Evolutionary conservation across 805 yeast genomes (phyloP).

Genomic region (Saccharomycopsis vini): DNA sequence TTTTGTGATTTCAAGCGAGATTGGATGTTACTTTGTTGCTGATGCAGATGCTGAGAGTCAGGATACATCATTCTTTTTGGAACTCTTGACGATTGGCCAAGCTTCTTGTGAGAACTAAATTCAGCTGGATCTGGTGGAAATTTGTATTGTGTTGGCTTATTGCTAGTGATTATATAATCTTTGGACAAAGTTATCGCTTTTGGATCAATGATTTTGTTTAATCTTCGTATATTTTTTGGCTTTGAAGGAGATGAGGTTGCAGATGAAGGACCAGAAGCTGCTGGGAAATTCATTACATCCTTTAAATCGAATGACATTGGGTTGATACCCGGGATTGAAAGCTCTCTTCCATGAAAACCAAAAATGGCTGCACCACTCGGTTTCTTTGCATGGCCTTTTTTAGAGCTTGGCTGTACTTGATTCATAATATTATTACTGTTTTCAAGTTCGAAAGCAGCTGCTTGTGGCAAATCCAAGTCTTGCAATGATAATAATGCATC

Average conservation of each 20-base stretch:
- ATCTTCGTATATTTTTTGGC: slow-evolving; percentile 4
- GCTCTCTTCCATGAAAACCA: slow-evolving; percentile 60
- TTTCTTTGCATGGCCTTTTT: slow-evolving; percentile 43
- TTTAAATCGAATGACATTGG: slow-evolving; percentile 17
- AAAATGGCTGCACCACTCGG: slow-evolving; percentile 76
- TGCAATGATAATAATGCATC: slow-evolving; percentile 12
- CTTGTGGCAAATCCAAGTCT: slow-evolving; percentile 25
- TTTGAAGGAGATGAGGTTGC: not conserved
- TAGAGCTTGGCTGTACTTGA: slow-evolving; percentile 1
- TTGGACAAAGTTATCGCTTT: slow-evolving; percentile 18
- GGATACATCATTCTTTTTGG: too few relatives aligned
- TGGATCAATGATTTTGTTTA: slow-evolving; percentile 18
- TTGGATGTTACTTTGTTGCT: too few relatives aligned
- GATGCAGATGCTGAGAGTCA: too few relatives aligned
- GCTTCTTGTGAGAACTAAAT: too few relatives aligned
- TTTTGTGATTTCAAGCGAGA: too few relatives aligned
- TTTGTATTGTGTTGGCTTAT: slow-evolving; percentile 41
- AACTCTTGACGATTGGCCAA: too few relatives aligned
- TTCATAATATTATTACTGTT: not conserved
- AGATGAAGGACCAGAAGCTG: slow-evolving; percentile 8
- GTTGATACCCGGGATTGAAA: slow-evolving; percentile 47
- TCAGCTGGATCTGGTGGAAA: slow-evolving; percentile 37
- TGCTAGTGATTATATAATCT: slow-evolving; percentile 43
- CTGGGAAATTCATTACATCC: slow-evolving; percentile 1
- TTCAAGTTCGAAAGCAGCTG: slow-evolving; percentile 12